phyloP scores from a whole-genome alignment of 2,329 filamentous ascomycete species.

The Aspergillus glaucus region DNA sequence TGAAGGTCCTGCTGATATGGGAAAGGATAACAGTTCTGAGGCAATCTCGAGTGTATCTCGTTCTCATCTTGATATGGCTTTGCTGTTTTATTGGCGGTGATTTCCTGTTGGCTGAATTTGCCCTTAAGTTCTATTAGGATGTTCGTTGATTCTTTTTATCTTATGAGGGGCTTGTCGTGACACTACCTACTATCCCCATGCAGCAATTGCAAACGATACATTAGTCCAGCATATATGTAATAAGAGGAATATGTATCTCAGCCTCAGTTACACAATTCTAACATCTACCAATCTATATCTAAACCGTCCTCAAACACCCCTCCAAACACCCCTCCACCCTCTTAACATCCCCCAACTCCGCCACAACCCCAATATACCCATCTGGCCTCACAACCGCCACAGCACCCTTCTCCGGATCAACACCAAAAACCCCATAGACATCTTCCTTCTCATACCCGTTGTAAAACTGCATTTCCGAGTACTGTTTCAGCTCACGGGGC shows the following conservation, averaged over 20 bases:
- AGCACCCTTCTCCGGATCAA: slow-evolving; percentile 23
- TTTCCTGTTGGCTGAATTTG: too few species aligned
- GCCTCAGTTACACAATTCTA: too few species aligned
- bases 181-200: too few species aligned
- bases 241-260: too few species aligned
- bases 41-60: too few species aligned
- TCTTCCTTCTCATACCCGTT: slow-evolving; percentile 29
- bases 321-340: slow-evolving; percentile 22
- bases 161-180: too few species aligned
- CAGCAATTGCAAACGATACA: neutral
- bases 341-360: slow-evolving; percentile 20
- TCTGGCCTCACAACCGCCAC: slow-evolving; percentile 34
- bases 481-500: slow-evolving; percentile 23
- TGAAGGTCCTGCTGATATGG: too few species aligned
- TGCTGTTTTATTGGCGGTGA: too few species aligned
- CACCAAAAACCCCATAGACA: slow-evolving; percentile 31
- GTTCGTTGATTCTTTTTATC: too few species aligned
- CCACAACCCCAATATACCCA: slow-evolving; percentile 30
- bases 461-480: slow-evolving; percentile 32
- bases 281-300: neutral
- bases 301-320: slow-evolving; percentile 10
- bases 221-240: neutral
- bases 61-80: too few species aligned
- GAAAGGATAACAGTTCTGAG: too few species aligned
- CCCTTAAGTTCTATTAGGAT: too few species aligned